Evolutionary conservation across 495 filamentous ascomycete species (phyloP).

Genomic region (Hypomontagnella submonticulosa): DNA sequence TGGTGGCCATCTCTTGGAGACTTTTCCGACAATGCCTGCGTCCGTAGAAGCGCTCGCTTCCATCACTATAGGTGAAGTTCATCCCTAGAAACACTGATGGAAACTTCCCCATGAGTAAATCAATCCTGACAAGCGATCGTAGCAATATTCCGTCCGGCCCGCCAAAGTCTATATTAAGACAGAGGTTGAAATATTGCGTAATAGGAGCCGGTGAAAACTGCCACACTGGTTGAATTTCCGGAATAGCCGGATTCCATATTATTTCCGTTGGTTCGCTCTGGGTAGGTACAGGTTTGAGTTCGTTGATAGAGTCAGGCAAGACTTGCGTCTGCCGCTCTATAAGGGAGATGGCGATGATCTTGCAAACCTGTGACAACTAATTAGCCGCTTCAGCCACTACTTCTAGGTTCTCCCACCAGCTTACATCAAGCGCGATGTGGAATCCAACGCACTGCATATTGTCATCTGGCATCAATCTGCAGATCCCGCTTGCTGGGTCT

Average conservation of each 20-base stretch:
- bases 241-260: conserved; percentile 11
- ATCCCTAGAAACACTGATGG: conserved; percentile 10
- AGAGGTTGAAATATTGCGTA: conserved; percentile 7
- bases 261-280: neutral
- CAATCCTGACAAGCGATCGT: neutral
- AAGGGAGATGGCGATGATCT: conserved; percentile 16
- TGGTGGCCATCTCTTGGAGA: neutral
- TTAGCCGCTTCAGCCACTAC: neutral
- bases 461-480: neutral
- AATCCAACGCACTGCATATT: conserved; percentile 12
- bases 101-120: conserved; percentile 2
- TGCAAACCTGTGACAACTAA: conserved; percentile 4
- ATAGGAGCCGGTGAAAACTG: neutral
- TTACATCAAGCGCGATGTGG: conserved; percentile 8
- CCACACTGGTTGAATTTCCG: neutral
- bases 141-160: neutral
- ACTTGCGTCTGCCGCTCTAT: neutral
- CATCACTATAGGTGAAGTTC: conserved; percentile 1
- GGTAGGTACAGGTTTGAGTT: neutral
- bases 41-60: conserved; percentile 19
- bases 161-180: conserved; percentile 15
- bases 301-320: neutral
- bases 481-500: conserved; percentile 3
- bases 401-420: neutral
- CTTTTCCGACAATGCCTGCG: conserved; percentile 1